Percentiles rank a stretch among this genome's conserved stretches.
Conservation (phyloP, 768 basidiomycete species). For the Psilocybe tampanensis region DNA sequence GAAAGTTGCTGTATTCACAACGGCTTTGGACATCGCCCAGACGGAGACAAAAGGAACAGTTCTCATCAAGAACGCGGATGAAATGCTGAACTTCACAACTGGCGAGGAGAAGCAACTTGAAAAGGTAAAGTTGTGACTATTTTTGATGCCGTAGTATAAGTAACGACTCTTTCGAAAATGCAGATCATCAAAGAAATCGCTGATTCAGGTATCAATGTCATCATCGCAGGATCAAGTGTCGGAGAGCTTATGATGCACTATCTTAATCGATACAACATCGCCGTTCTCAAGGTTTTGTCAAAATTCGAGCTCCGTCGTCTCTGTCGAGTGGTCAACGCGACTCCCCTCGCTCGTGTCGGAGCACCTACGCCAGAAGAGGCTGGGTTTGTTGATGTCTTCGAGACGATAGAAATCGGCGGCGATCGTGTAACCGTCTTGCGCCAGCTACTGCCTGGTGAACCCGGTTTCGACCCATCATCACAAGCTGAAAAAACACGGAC, state of each 20-base stretch:
- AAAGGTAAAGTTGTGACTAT: conserved; percentile 49
- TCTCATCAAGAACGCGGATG: conserved; percentile 90
- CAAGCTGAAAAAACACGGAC: conserved; percentile 78
- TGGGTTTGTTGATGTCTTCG: conserved; percentile 91
- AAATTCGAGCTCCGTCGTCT: conserved; percentile 96
- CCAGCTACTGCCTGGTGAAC: conserved; percentile 71
- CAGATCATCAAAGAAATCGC: conserved; percentile 98
- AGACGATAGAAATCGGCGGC: conserved; percentile 95
- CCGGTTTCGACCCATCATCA: conserved; percentile 54
- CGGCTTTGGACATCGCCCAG: conserved; percentile 89
- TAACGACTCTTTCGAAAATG: neutral
- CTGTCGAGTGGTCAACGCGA: conserved; percentile 94
- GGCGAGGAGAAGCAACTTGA: conserved; percentile 98
- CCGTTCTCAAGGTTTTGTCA: conserved; percentile 95
- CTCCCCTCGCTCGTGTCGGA: conserved; percentile 93
- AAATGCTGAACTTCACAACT: conserved; percentile 95
- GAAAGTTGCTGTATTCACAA: conserved; percentile 96
- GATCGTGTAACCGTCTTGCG: conserved; percentile 97
- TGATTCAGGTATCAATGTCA: conserved; percentile 90
- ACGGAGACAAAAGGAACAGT: conserved; percentile 99
- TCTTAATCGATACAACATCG: conserved; percentile 91
- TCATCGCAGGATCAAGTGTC: conserved; percentile 90
- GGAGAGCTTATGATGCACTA: conserved; percentile 98
- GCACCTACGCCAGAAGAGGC: conserved; percentile 97
- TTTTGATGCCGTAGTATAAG: neutral